Percentiles rank a stretch among this genome's conserved stretches.
These are phyloP conservation scores for Zygoascus meyerae DNA, from an alignment of 1,139 yeast genomes.

Conservation along the genomic window DNA sequence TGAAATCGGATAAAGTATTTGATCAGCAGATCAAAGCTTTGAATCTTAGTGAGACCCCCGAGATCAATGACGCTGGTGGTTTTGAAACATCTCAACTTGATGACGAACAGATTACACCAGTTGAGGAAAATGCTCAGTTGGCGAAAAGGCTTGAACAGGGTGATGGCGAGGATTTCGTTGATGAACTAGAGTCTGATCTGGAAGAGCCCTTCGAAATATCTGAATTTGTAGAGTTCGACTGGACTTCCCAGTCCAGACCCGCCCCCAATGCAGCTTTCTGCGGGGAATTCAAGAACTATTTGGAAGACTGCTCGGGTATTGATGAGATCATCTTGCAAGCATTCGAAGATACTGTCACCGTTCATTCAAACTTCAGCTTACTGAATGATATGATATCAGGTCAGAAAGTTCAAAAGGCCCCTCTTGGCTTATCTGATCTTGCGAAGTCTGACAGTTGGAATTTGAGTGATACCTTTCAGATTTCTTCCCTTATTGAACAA, in stretches of 20 bases:
- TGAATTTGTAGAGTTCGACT: no score
- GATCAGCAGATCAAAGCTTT: background rate
- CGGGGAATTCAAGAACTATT: no score
- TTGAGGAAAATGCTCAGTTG: no score
- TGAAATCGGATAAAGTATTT: background rate
- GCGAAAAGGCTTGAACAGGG: no score
- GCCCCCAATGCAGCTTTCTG: no score
- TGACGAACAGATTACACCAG: background rate
- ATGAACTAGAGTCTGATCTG: no score
- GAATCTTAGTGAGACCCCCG: background rate
- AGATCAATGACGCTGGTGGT: background rate
- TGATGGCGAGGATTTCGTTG: no score
- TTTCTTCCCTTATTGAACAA: background rate
- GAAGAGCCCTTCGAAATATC: no score
- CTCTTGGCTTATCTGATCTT: background rate
- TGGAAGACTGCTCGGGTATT: background rate
- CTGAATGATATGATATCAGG: slow-evolving; percentile 2
- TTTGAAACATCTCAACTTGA: background rate
- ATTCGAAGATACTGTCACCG: background rate
- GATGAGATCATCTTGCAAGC: slow-evolving; percentile 2
- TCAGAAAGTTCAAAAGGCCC: background rate
- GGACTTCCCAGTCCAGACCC: no score
- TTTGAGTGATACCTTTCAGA: slow-evolving; percentile 1
- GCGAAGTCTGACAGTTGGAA: slow-evolving; percentile 1
- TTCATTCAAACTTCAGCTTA: slow-evolving; percentile 2